Conservation (phyloP, 768 basidiomycete genomes). For the Piloderma croceum region DNA sequence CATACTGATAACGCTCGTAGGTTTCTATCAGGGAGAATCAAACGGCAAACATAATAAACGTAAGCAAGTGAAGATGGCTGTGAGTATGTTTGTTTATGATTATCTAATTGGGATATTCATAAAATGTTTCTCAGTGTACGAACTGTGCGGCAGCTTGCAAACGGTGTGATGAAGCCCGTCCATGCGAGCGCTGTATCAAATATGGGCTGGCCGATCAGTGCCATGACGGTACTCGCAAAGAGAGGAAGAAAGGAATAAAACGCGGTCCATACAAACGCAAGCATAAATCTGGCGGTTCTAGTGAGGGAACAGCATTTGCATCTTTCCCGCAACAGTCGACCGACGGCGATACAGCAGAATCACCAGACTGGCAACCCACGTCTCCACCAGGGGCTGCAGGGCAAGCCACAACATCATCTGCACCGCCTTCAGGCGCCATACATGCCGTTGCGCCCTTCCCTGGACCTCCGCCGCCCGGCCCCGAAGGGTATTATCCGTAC, state of each 20-base stretch:
- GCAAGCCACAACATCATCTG: not conserved
- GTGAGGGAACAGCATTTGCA: not conserved
- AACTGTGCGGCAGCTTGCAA: constrained; percentile 90
- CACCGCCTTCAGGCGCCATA: not conserved
- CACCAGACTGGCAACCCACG: not conserved
- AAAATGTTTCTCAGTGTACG: constrained; percentile 60
- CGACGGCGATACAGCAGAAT: not conserved
- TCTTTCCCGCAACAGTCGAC: not conserved
- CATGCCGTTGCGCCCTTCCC: not conserved
- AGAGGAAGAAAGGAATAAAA: constrained; percentile 84
- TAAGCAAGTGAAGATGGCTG: constrained; percentile 82
- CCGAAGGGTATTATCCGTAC: not conserved
- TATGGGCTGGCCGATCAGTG: constrained; percentile 86
- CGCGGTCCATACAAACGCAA: constrained; percentile 71
- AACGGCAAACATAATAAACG: constrained; percentile 65
- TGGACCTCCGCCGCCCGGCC: not conserved
- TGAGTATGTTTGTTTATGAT: not conserved
- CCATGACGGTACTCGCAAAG: constrained; percentile 86
- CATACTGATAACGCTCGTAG: not conserved
- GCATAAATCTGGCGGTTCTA: not conserved
- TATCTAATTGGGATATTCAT: not conserved
- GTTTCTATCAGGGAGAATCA: not conserved
- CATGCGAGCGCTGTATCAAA: constrained; percentile 89
- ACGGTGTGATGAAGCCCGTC: constrained; percentile 87
- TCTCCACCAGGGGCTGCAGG: not conserved